These are phyloP conservation scores for Candida oleophila DNA, from an alignment of 805 yeast genomes.

Conservation along the genomic window DNA sequence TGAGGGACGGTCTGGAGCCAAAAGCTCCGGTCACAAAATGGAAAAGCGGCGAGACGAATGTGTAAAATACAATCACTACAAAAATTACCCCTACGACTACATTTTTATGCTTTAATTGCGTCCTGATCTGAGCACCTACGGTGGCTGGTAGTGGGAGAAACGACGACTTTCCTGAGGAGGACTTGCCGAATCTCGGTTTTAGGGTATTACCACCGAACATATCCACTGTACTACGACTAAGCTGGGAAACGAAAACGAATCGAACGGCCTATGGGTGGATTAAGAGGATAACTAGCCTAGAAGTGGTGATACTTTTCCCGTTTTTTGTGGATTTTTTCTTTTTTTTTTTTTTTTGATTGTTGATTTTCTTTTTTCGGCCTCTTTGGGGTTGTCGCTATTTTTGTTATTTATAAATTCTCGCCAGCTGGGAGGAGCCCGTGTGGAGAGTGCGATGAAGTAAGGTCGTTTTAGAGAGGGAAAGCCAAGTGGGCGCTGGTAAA, in stretches of 20 bases:
- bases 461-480: too few relatives aligned
- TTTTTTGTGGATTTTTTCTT: background rate
- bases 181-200: conserved; percentile 25
- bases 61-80: background rate
- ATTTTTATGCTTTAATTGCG: background rate
- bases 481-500: too few relatives aligned
- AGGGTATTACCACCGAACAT: conserved; percentile 16
- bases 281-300: background rate
- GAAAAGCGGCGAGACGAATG: background rate
- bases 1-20: background rate
- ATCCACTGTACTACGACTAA: background rate
- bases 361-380: background rate
- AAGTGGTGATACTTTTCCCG: background rate
- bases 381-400: background rate
- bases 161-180: conserved; percentile 9
- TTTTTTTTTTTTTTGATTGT: background rate
- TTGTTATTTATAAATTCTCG: background rate
- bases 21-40: background rate
- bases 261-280: too few relatives aligned
- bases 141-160: conserved; percentile 31
- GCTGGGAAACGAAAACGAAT: too few relatives aligned
- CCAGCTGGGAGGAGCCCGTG: too few relatives aligned
- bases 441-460: too few relatives aligned
- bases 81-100: background rate
- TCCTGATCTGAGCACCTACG: conserved; percentile 14